These are phyloP conservation scores for Silene latifolia DNA, from an alignment of 148 eudicot species.

Conservation along the genomic window DNA sequence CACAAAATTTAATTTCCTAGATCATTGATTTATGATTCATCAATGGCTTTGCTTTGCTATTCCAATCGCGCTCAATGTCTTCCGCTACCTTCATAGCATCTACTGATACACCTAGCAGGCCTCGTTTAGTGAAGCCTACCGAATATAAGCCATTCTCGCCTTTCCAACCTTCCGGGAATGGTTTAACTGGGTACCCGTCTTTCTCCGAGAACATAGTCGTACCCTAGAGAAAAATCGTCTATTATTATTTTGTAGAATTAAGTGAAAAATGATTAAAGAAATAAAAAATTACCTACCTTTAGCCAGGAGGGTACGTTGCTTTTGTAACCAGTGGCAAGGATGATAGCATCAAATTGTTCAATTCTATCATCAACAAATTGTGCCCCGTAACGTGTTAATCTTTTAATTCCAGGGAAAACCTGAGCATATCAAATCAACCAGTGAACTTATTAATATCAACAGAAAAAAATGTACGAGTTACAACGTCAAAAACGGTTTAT, in stretches of 20 bases:
- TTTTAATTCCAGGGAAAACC: slow-evolving; percentile 57
- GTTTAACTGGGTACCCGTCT: slow-evolving; percentile 57
- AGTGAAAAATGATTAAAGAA: too few relatives aligned
- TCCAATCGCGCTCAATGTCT: slow-evolving; percentile 55
- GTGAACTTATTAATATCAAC: too few relatives aligned
- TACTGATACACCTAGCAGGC: slow-evolving; percentile 55
- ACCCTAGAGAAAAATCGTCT: slow-evolving; percentile 27
- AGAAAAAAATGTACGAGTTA: too few relatives aligned
- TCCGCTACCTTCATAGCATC: slow-evolving; percentile 61
- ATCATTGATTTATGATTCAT: slow-evolving; percentile 18
- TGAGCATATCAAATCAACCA: slow-evolving; percentile 8
- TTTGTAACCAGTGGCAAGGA: slow-evolving; percentile 70
- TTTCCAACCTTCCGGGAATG: slow-evolving; percentile 79
- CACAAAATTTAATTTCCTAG: not conserved
- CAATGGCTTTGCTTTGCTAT: slow-evolving; percentile 19
- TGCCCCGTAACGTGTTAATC: slow-evolving; percentile 33
- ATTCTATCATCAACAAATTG: slow-evolving; percentile 53
- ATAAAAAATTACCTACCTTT: too few relatives aligned
- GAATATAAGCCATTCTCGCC: slow-evolving; percentile 69
- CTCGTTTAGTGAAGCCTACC: slow-evolving; percentile 68
- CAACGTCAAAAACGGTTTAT: too few relatives aligned
- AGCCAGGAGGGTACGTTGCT: slow-evolving; percentile 75
- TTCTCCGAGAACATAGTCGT: slow-evolving; percentile 46
- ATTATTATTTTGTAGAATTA: too few relatives aligned
- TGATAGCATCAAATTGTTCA: slow-evolving; percentile 56